Conservation (phyloP, 768 basidiomycete genomes). For the Solioccasus polychromus region DNA sequence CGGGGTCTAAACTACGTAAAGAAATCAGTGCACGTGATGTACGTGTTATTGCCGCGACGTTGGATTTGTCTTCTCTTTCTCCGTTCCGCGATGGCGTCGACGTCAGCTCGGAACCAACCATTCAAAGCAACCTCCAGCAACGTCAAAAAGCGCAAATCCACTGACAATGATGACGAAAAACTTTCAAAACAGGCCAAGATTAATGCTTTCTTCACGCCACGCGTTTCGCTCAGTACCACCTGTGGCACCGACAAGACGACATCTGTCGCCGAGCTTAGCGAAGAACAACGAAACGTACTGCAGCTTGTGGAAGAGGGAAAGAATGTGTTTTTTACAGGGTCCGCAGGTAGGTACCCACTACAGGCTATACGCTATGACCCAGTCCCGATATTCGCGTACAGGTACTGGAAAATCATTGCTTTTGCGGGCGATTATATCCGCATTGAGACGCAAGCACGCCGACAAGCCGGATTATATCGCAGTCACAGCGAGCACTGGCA, state of each 20-base stretch:
- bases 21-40: constrained; percentile 22
- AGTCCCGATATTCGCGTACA: constrained; percentile 17
- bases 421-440: constrained; percentile 53
- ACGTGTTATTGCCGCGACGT: constrained; percentile 18
- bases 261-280: constrained; percentile 42
- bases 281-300: constrained; percentile 53
- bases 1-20: not conserved
- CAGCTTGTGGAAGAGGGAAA: constrained; percentile 53
- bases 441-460: constrained; percentile 40
- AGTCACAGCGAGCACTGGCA: constrained; percentile 44
- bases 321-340: constrained; percentile 67
- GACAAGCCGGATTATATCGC: constrained; percentile 35
- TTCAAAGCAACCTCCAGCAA: constrained; percentile 7
- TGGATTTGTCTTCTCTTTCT: not conserved
- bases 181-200: constrained; percentile 24
- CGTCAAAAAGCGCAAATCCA: constrained; percentile 26
- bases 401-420: constrained; percentile 67
- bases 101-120: constrained; percentile 7
- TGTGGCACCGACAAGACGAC: constrained; percentile 30
- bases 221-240: constrained; percentile 25
- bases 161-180: constrained; percentile 2
- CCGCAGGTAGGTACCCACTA: constrained; percentile 46
- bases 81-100: constrained; percentile 1
- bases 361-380: not conserved
- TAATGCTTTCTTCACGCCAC: constrained; percentile 25